Base-by-base conservation (phyloP, 139 green algal genomes). In the Chlamydomonas schloesseri region DNA sequence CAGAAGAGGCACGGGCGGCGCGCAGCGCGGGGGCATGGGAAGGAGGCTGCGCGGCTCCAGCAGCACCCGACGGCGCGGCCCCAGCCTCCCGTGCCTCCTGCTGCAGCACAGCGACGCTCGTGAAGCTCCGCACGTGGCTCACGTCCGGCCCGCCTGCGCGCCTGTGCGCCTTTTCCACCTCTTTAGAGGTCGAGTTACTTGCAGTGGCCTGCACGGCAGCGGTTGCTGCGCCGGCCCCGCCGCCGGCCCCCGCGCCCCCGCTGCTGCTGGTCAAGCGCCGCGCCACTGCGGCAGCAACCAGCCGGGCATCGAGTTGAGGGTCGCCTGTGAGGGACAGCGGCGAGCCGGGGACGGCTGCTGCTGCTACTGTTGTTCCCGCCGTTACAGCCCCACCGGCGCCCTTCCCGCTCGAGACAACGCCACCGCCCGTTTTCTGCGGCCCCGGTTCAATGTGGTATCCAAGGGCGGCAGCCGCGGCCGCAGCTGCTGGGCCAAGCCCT, bases 221-320 rank as follows among this genome's bases (percentile, higher is more conserved):
- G n/a, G n/a, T n/a, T n/a, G n/a, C n/a, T n/a, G n/a, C n/a, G n/a
- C n/a, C n/a, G n/a, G n/a, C n/a, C n/a, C n/a, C n/a, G n/a, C n/a
- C n/a, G n/a, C n/a, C n/a, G n/a, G n/a, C n/a, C n/a, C n/a, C n/a
- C n/a, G n/a, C 58, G 28, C 47, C 37, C 17, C 76, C 24, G 36
- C 76, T 34, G 73, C 36, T 60, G 9, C 42, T 3, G 26, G 77
- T 37, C 37, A 83, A 42, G 28, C 77, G 77, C 62, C 77, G 77
- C 20, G 20, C 62, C 6, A 83, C 77, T 6, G 77, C 77, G 28
- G 60, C 77, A 26, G 77, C 77, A 14, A 83, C 14, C 26, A 53
- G 13, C 28, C 24, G 62, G 1, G 77, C 33, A 42, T 83, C 62
- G 3, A 83, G 21, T 3, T 23, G 42, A 5, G 77, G 62, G 62